Evolutionary conservation across 2,329 filamentous ascomycete genomes (phyloP).

Genomic region (Penicillium sp.): DNA sequence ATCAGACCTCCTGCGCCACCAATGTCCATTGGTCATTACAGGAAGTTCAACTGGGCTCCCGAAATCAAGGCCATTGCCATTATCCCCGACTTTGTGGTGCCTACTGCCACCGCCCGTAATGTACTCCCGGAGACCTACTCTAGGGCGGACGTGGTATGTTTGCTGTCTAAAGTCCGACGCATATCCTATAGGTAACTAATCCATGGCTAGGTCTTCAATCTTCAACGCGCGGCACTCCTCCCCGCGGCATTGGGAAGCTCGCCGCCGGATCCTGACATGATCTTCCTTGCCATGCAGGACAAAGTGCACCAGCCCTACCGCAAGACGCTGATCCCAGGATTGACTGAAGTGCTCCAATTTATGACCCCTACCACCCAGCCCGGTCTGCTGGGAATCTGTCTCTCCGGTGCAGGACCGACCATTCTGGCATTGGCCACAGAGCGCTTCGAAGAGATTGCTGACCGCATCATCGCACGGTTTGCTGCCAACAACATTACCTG

Average conservation of each 20-base stretch:
- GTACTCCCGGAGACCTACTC: constrained; percentile 79
- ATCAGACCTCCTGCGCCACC: constrained; percentile 84
- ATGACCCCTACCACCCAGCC: constrained; percentile 84
- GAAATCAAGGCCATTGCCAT: constrained; percentile 97
- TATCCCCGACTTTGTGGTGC: constrained; percentile 91
- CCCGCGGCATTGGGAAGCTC: constrained; percentile 85
- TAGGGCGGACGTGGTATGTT: constrained; percentile 72
- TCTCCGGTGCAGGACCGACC: constrained; percentile 91
- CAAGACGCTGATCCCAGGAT: constrained; percentile 81
- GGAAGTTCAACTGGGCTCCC: constrained; percentile 88
- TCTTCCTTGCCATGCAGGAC: constrained; percentile 98
- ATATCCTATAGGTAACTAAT: constrained; percentile 4
- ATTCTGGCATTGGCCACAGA: constrained; percentile 88
- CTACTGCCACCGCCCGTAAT: constrained; percentile 84
- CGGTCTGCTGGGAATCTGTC: constrained; percentile 86
- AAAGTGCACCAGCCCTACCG: constrained; percentile 97
- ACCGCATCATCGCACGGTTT: constrained; percentile 72
- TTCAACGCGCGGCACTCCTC: constrained; percentile 87
- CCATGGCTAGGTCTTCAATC: constrained; percentile 65
- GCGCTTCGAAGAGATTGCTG: constrained; percentile 83
- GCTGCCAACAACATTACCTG: constrained; percentile 64
- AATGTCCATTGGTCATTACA: constrained; percentile 87
- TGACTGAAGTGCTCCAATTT: constrained; percentile 84
- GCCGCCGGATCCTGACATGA: constrained; percentile 86
- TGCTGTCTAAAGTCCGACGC: neutral